Conservation (phyloP, 2,329 filamentous ascomycete species). For the Lojkania enalia region DNA sequence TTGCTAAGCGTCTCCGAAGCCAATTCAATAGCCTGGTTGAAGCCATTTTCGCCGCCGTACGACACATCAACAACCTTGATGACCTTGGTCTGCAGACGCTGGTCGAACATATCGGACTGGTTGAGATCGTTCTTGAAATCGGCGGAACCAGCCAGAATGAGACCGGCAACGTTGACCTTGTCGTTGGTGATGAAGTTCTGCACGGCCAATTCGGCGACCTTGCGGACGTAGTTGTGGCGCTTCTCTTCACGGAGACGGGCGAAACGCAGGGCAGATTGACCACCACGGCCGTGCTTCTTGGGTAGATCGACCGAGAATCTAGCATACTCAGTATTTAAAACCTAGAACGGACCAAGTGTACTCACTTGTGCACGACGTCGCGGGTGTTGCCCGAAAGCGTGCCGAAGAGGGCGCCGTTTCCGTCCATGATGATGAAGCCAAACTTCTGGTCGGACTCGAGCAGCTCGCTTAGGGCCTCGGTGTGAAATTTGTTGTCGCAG, state of each 20-base stretch:
- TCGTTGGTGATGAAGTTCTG: slow-evolving; percentile 99
- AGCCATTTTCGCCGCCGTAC: slow-evolving; percentile 98
- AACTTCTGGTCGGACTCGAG: slow-evolving; percentile 99
- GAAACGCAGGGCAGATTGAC: slow-evolving; percentile 99
- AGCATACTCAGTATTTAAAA: background rate
- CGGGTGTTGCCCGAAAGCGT: slow-evolving; percentile 96
- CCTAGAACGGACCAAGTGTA: background rate
- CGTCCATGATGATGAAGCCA: slow-evolving; percentile 99
- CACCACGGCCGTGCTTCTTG: slow-evolving; percentile 99
- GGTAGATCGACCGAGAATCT: slow-evolving; percentile 91
- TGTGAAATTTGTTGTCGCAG: slow-evolving; percentile 99
- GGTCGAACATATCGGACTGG: slow-evolving; percentile 95
- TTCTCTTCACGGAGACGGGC: slow-evolving; percentile 99
- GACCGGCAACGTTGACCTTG: slow-evolving; percentile 95
- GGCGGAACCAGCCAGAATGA: slow-evolving; percentile 94
- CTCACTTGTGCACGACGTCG: slow-evolving; percentile 85
- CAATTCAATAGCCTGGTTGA: slow-evolving; percentile 98
- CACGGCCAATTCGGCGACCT: slow-evolving; percentile 95
- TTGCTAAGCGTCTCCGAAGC: slow-evolving; percentile 94
- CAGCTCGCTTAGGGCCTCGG: slow-evolving; percentile 92
- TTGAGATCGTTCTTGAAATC: slow-evolving; percentile 99
- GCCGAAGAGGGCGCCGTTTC: slow-evolving; percentile 96
- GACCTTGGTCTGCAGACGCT: slow-evolving; percentile 87
- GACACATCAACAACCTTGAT: slow-evolving; percentile 99
- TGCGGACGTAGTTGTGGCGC: slow-evolving; percentile 99